Base-by-base conservation (phyloP, 208 protist genomes). In the Borovskyia barvae region DNA sequence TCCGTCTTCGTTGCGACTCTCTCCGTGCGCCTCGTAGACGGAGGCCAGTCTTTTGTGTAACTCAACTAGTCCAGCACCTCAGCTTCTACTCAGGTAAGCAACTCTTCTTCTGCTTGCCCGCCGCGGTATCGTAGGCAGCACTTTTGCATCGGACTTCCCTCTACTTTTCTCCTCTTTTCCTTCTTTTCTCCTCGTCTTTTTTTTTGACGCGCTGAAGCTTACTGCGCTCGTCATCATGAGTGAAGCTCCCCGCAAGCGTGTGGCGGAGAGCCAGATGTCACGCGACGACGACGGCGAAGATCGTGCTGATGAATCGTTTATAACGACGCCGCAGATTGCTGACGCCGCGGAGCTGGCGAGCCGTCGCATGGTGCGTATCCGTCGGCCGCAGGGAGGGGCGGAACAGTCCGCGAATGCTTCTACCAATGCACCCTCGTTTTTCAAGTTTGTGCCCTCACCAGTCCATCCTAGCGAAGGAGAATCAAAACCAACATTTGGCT, bases 301-400 rank as follows among this genome's bases (percentile, higher is more conserved):
- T 5, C 33, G 48, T 24, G 50, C 41, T 0, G 54, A 84, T 9
- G 77, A 81, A n/a, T 66, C 65, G 25, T 77, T 84, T 35, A 57
- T 74, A 45, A 79, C 75, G 29, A 77, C 66, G 2, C 77, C 81
- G 33, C 66, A 78, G 55, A 66, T 83, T 32, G 87, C 83, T 9
- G 68, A 77, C 48, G 43, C 47, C 14, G 69, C 75, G 29, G 80
- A 80, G 54, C 77, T 94, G 74, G 66, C 82, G 7, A 66, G 41
- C 35, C 80, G 87, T n/a, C 82, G 82, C n/a, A 61, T 91, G 8
- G 73, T 91, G 46, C 66, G 73, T 12, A 81, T 89, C 25, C 20
- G 43, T 1, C 79, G 86, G 6, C 39, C 62, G 1, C 40, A 42
- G 14, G 45, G 36, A 29, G 37, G 41, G n/a, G 25, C 46, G 11